phyloP scores from a whole-genome alignment of 179 eudicot species.

The Gypsophila paniculata region DNA sequence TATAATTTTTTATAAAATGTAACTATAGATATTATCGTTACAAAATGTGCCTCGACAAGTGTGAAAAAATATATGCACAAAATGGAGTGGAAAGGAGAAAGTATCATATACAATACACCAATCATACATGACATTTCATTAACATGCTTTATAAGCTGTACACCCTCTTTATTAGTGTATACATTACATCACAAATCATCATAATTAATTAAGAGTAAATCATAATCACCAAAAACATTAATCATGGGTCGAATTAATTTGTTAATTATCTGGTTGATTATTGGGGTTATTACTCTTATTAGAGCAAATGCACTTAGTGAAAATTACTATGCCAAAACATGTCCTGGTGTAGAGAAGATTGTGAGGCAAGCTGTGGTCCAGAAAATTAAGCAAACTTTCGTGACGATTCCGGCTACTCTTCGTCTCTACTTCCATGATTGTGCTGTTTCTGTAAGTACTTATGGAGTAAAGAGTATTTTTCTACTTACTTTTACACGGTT shows the following conservation, averaged over 20 bases:
- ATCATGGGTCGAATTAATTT: constrained; percentile 17
- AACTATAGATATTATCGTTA: too few relatives aligned
- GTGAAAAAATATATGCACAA: too few relatives aligned
- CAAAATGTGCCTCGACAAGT: too few relatives aligned
- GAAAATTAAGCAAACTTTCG: constrained; percentile 57
- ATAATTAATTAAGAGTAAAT: background rate
- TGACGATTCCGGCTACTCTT: constrained; percentile 61
- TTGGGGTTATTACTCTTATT: background rate
- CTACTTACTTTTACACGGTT: too few relatives aligned
- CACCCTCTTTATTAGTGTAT: background rate
- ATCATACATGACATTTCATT: constrained; percentile 1
- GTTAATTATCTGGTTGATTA: constrained; percentile 15
- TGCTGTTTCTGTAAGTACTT: constrained; percentile 44
- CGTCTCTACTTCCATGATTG: constrained; percentile 83
- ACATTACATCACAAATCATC: background rate
- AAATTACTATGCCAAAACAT: constrained; percentile 57
- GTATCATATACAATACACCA: background rate
- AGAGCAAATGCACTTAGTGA: constrained; percentile 22
- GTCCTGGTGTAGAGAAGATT: constrained; percentile 65
- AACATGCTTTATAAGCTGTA: constrained; percentile 4
- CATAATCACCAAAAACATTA: background rate
- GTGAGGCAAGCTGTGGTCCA: constrained; percentile 49
- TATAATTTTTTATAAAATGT: too few relatives aligned
- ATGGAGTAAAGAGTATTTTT: too few relatives aligned
- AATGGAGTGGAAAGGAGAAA: too few relatives aligned